Evolutionary conservation across 1,284 basidiomycete species (phyloP).

Genomic region (Peniophora sp.): DNA sequence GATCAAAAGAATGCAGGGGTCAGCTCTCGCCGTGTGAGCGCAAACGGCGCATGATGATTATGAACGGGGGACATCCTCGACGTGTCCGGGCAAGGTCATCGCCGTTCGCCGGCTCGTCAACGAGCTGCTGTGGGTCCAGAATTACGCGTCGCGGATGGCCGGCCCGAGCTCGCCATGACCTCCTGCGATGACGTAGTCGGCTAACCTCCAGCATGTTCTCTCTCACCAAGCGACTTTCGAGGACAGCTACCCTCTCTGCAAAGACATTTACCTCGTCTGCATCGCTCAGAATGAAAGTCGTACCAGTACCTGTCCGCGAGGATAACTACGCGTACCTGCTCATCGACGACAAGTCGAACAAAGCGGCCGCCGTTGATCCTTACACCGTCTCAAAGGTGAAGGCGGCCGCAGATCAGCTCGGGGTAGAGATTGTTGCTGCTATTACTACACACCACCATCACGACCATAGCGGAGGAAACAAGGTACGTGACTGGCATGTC

Average conservation of each 20-base stretch:
- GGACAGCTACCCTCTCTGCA: conserved; percentile 3
- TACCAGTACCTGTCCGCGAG: conserved; percentile 69
- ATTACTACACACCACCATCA: conserved; percentile 87
- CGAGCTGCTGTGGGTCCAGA: too few species aligned
- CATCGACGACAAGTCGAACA: conserved; percentile 62
- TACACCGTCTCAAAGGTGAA: conserved; percentile 77
- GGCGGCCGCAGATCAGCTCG: conserved; percentile 56
- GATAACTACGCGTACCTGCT: conserved; percentile 91
- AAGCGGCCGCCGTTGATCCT: conserved; percentile 76
- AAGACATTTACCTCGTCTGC: conserved; percentile 18
- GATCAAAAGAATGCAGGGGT: too few species aligned
- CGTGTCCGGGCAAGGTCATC: too few species aligned
- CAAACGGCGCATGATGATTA: too few species aligned
- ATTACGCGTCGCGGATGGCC: too few species aligned
- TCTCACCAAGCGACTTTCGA: conserved; percentile 1
- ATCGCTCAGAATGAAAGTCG: conserved; percentile 51
- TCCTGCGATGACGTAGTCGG: too few species aligned
- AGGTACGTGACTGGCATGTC: conserved; percentile 62
- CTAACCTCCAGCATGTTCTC: conserved; percentile 1
- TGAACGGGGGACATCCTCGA: too few species aligned
- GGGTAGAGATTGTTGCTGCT: conserved; percentile 65
- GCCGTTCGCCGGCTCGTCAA: too few species aligned
- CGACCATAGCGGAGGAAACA: conserved; percentile 88
- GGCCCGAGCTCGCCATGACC: too few species aligned
- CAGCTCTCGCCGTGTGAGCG: too few species aligned